Conservation (phyloP, 495 filamentous ascomycete species). For the Tricharina praecox region DNA sequence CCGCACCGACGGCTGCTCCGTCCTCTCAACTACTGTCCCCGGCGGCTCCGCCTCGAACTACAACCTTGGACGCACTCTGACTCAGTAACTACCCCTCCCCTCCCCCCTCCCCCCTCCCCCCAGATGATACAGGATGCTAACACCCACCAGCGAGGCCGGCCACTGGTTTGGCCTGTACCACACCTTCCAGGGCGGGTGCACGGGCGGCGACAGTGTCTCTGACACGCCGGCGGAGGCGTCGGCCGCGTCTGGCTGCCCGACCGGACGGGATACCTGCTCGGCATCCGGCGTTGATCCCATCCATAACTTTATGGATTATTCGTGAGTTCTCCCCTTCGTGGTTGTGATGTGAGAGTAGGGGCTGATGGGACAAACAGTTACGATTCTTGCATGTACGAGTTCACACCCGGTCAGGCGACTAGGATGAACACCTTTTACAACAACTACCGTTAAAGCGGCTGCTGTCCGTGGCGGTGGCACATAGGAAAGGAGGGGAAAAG, state of each 20-base stretch:
- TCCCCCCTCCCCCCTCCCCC: too few species aligned
- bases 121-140: not conserved
- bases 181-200: conserved; percentile 48
- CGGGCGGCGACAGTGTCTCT: conserved; percentile 38
- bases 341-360: too few species aligned
- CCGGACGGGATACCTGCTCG: conserved; percentile 37
- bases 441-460: conserved; percentile 33
- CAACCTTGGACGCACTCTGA: conserved; percentile 42
- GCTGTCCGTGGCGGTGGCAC: too few species aligned
- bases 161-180: conserved; percentile 39
- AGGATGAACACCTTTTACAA: conserved; percentile 33
- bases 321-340: too few species aligned
- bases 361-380: too few species aligned
- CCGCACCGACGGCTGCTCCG: conserved; percentile 41
- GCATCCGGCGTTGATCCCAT: conserved; percentile 35
- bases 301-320: conserved; percentile 52
- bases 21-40: conserved; percentile 39
- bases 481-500: too few species aligned
- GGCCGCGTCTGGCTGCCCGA: conserved; percentile 42
- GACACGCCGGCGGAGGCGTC: conserved; percentile 42
- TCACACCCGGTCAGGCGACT: conserved; percentile 32
- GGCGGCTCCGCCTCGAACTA: conserved; percentile 36
- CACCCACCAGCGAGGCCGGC: not conserved
- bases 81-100: conserved; percentile 39
- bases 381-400: conserved; percentile 31